Evolutionary conservation across 1,139 yeast species (phyloP).

Genomic region (Suhomyces ambrosiae): DNA sequence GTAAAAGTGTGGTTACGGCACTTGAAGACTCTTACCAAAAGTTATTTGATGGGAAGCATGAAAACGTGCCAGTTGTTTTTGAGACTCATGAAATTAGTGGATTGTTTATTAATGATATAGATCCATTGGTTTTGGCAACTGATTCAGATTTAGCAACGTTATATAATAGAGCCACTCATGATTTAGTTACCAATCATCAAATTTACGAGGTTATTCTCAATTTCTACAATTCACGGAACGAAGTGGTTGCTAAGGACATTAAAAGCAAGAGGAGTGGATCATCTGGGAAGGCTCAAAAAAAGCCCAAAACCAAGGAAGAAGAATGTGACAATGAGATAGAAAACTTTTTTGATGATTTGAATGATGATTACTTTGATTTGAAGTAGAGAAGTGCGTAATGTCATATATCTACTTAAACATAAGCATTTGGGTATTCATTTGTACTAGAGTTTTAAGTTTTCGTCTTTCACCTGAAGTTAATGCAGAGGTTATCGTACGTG

Average conservation of each 20-base stretch:
- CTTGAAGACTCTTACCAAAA: conserved; percentile 12
- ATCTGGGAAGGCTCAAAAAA: no score
- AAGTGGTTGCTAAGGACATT: background rate
- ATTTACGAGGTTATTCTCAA: conserved; percentile 7
- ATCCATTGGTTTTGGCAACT: conserved; percentile 13
- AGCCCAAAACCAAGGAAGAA: no score
- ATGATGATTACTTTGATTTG: no score
- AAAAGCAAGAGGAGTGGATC: no score
- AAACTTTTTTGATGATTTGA: no score
- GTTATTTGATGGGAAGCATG: conserved; percentile 13
- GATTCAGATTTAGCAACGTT: conserved; percentile 8
- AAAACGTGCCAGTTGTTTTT: background rate
- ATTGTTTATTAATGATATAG: conserved; percentile 13
- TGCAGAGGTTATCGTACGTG: no score
- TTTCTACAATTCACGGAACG: conserved; percentile 10
- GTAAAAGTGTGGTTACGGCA: conserved; percentile 1
- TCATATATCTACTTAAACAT: no score
- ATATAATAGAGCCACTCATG: conserved; percentile 7
- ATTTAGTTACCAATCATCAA: conserved; percentile 9
- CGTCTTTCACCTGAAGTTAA: no score
- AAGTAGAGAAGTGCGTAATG: no score
- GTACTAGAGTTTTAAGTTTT: no score
- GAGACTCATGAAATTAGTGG: conserved; percentile 10
- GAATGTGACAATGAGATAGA: no score
- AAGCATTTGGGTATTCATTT: no score